These are phyloP conservation scores for Fusarium hostae DNA, from an alignment of 2,329 filamentous ascomycete species.

Conservation along the genomic window DNA sequence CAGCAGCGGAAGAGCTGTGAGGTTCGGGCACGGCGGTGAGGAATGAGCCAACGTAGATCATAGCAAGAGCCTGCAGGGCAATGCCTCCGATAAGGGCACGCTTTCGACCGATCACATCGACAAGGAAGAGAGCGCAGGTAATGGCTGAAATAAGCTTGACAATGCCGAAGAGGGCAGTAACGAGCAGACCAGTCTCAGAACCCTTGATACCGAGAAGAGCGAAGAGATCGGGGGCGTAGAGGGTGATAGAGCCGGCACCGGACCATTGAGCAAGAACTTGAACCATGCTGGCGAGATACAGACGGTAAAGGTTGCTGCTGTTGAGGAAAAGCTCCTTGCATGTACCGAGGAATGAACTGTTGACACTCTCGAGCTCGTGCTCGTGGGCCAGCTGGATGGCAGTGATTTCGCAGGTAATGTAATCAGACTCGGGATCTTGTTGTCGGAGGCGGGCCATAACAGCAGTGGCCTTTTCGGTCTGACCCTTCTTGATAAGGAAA, in stretches of 20 bases:
- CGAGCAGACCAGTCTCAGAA: conserved; percentile 15
- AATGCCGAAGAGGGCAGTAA: conserved; percentile 17
- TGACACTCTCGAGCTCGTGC: conserved; percentile 20
- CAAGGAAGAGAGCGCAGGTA: conserved; percentile 8
- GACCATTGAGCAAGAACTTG: conserved; percentile 36
- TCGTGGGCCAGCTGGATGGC: conserved; percentile 10
- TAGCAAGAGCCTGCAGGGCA: conserved; percentile 8
- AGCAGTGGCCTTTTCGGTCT: conserved; percentile 6
- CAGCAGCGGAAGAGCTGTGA: not conserved
- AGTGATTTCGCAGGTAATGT: conserved; percentile 18
- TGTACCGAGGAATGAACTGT: conserved; percentile 12
- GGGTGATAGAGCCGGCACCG: conserved; percentile 24
- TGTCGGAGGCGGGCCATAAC: conserved; percentile 11
- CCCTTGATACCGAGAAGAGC: conserved; percentile 11
- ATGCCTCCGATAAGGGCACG: conserved; percentile 16
- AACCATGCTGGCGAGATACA: conserved; percentile 34
- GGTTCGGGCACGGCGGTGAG: conserved; percentile 4
- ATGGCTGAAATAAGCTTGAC: conserved; percentile 17
- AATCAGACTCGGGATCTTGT: conserved; percentile 5
- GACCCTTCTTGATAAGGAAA: conserved; percentile 28
- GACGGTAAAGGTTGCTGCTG: conserved; percentile 28
- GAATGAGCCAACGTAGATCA: conserved; percentile 18
- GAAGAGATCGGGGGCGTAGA: conserved; percentile 15
- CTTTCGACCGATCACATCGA: conserved; percentile 19
- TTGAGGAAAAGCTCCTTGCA: conserved; percentile 29